phyloP scores from a whole-genome alignment of 1,284 basidiomycete genomes.

The Naganishia sp. region DNA sequence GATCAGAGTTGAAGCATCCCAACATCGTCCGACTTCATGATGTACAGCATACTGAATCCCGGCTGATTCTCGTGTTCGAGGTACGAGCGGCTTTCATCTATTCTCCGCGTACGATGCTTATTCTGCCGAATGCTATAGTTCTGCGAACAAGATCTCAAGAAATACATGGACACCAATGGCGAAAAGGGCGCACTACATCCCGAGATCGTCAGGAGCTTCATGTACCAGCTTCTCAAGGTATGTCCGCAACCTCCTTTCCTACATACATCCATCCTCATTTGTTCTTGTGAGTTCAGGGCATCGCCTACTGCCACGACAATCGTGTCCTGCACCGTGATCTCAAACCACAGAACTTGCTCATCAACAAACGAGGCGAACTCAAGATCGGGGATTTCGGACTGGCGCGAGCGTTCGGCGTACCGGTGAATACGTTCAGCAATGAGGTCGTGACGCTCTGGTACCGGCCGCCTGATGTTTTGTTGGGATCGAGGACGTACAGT shows the following conservation, averaged over 20 bases:
- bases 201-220: constrained; percentile 74
- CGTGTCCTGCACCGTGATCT: constrained; percentile 95
- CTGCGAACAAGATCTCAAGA: constrained; percentile 73
- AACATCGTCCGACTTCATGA: constrained; percentile 94
- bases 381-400: constrained; percentile 97
- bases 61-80: constrained; percentile 96
- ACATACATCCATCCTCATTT: constrained; percentile 36
- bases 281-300: constrained; percentile 72
- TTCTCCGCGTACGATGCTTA: neutral
- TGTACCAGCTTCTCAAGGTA: constrained; percentile 50
- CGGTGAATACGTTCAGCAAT: constrained; percentile 95
- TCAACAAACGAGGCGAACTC: constrained; percentile 84
- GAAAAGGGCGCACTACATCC: constrained; percentile 64
- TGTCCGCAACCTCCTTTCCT: neutral
- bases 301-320: constrained; percentile 93
- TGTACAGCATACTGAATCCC: constrained; percentile 95
- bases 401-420: constrained; percentile 95
- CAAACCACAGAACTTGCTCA: constrained; percentile 96
- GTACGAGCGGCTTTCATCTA: constrained; percentile 49
- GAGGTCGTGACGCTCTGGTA: constrained; percentile 99
- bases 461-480: constrained; percentile 91
- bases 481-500: constrained; percentile 92
- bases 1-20: constrained; percentile 81
- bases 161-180: constrained; percentile 89
- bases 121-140: constrained; percentile 38